Base-by-base conservation (phyloP, 1,284 basidiomycete genomes). In the Anthracocystis panici-leucophaei region DNA sequence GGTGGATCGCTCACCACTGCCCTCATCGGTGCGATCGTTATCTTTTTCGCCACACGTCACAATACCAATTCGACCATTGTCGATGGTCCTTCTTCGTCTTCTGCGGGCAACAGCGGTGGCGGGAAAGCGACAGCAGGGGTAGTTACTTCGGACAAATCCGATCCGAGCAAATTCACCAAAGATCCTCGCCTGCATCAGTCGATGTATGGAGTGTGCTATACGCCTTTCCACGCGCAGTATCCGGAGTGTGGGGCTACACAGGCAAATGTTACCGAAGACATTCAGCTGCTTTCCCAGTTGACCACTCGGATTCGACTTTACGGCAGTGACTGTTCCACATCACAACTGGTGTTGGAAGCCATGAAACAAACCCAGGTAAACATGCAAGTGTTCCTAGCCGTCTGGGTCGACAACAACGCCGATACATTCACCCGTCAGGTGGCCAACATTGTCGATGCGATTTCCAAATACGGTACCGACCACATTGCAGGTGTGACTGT, bases 351-450 rank as follows among this genome's bases (percentile, higher is more conserved):
- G 2, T 88, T 94, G 40, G 90, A 93, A 75, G 93, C 92, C 0
- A 93, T 99, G 84, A 88, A 92, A 81, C 90, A 91, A 80, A 96
- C 94, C 53, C 93, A 96, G 85, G 92, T 94, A 58, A 89, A 96
- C 86, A 89, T 98, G 90, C 87, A 87, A 11, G 92, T 97, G 16
- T 97, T 88, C 86, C 88, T 94, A n/a, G 95, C 91, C 31, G 93
- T 93, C 80, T 97, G 83, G 78, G 91, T 86, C 20, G 89, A 88
- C 56, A 90, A 91, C 72, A 90, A 91, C 66, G 87, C 88, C 29
- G 87, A 88, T 0, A 91, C 91, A 2, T 97, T 94, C 84, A 75
- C 85, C 1, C 88, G 91, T 50, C 95, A 98, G 86, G 89, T 90
- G 41, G 88, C 89, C 65, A 87, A 87, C 38, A 89, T 96, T 69